These are phyloP conservation scores for Astrothelium macrocarpum DNA, from an alignment of 495 filamentous ascomycete genomes.

Conservation along the genomic window DNA sequence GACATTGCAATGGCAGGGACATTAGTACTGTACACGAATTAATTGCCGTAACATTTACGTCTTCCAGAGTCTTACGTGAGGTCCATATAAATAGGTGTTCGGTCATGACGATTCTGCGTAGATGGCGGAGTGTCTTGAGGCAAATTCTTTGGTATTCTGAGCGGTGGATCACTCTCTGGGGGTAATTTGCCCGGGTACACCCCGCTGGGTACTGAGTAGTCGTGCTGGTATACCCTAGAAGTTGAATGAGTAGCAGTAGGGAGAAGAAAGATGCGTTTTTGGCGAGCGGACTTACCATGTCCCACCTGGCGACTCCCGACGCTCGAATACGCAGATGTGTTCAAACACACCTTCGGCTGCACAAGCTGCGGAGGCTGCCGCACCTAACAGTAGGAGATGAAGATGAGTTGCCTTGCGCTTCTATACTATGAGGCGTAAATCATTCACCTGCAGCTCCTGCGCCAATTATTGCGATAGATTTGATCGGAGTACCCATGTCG, in stretches of 20 bases:
- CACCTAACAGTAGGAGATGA: constrained; percentile 25
- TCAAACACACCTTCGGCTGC: constrained; percentile 42
- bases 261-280: constrained; percentile 8
- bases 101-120: constrained; percentile 34
- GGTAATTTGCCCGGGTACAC: constrained; percentile 35
- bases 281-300: constrained; percentile 34
- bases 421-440: neutral
- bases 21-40: constrained; percentile 33
- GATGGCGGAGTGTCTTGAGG: constrained; percentile 32
- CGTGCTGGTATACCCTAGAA: constrained; percentile 39
- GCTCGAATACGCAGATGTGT: constrained; percentile 41
- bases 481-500: constrained; percentile 22
- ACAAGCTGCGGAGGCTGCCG: constrained; percentile 38
- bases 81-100: constrained; percentile 39
- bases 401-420: neutral
- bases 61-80: constrained; percentile 34
- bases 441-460: constrained; percentile 41
- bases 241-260: neutral
- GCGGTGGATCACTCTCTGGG: constrained; percentile 34
- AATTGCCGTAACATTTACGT: neutral
- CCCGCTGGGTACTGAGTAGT: constrained; percentile 23
- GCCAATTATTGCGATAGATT: constrained; percentile 43
- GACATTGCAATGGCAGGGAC: constrained; percentile 44
- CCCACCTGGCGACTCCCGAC: constrained; percentile 37
- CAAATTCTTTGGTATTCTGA: constrained; percentile 34